phyloP scores from a whole-genome alignment of 805 yeast genomes.

The Geotrichum ghanense region DNA sequence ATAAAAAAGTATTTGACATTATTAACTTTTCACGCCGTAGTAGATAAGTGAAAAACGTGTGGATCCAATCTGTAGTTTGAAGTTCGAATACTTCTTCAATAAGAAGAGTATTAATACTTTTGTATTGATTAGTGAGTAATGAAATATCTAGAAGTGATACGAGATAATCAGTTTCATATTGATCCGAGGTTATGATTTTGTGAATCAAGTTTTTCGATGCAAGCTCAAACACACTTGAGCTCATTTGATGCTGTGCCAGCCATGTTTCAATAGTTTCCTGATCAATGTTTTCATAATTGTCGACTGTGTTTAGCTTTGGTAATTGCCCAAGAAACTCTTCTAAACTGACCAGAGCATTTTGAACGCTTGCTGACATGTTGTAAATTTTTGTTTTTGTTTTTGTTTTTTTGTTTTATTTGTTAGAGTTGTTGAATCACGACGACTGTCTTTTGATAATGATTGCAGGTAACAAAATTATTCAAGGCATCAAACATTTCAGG shows the following conservation, averaged over 20 bases:
- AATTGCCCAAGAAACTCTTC: not conserved
- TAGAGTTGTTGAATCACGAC: too few relatives aligned
- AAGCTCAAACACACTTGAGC: not conserved
- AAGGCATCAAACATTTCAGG: too few relatives aligned
- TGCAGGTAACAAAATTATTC: too few relatives aligned
- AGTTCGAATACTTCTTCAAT: slow-evolving; percentile 26
- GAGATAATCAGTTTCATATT: not conserved
- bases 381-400: too few relatives aligned
- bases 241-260: not conserved
- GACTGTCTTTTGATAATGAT: too few relatives aligned
- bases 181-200: not conserved
- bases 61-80: slow-evolving; percentile 25
- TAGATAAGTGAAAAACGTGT: slow-evolving; percentile 26
- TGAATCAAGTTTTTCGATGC: not conserved
- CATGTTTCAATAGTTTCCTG: not conserved
- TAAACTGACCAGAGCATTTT: not conserved
- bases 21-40: slow-evolving; percentile 22
- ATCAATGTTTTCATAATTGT: not conserved
- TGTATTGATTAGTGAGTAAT: not conserved
- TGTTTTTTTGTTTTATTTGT: too few relatives aligned
- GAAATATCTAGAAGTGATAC: not conserved
- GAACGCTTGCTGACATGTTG: not conserved
- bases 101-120: slow-evolving; percentile 7
- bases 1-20: slow-evolving; percentile 26
- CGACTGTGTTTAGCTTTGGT: not conserved